Base-by-base conservation (phyloP, 768 basidiomycete species). In the Lyophyllum atratum region DNA sequence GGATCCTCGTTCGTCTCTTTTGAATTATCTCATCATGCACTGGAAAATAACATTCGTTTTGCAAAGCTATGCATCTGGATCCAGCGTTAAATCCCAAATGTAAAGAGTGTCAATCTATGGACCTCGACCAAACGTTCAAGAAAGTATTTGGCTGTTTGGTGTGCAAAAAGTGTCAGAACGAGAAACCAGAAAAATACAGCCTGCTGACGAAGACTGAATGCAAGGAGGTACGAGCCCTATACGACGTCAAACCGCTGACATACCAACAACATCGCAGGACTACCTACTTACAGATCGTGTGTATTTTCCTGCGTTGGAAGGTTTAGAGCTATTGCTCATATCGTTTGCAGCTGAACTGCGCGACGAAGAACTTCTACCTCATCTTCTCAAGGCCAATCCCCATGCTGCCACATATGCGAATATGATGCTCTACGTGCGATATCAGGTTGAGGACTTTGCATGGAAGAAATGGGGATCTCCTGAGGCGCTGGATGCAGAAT, bases 401-500 rank as follows among this genome's bases (percentile, higher is more conserved):
- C 96, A 99, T 76, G 91, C 92, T 60, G 91, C 95, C 12, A 98
- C 95, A 0, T 98, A 92, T 68, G 91, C 92, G 33, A 99, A 98
- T 77, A 98, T 98, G 97, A 98, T 98, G 97, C 81, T 99, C 21
- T 98, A 91, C 74, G 79, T 98, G 4, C 86, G 97, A 31, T 89
- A 78, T 66, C 96, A 98, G 70, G 93, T 97, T 1, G 97, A 99
- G 70, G 92, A 88, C 44, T 98, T 95, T 72, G 96, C 97, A 4
- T 97, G 89, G 90, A 88, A 92, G 69, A 99, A 99, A 73, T 99
- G 97, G 97, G 95, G 94, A 0, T 92, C 93, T 1, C 82, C 92
- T 9, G 95, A 97, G 70, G 93, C 85, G 10, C 72, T 99, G 47
- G 96, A 56, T 26, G 43, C 49, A 39, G 59, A 64, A 31, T 61